Evolutionary conservation across 306 rosid species (phyloP).

Genomic region (Cyclanthera cordifolia): DNA sequence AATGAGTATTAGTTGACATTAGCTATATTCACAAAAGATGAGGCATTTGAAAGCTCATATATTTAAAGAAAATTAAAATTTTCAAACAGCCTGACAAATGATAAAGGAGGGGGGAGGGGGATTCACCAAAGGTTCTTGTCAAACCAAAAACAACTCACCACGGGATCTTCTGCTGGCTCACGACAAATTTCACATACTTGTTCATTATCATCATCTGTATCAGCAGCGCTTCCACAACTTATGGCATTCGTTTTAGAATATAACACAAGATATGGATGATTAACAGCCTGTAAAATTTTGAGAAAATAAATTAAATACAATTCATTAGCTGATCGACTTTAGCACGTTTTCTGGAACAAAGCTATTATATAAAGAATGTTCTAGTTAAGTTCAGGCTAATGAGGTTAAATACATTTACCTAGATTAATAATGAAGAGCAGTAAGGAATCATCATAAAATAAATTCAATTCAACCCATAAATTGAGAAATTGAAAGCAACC

Average conservation of each 20-base stretch:
- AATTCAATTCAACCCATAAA: not conserved
- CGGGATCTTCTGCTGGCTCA: conserved; percentile 55
- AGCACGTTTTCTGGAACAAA: not conserved
- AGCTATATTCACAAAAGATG: not conserved
- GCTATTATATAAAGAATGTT: not conserved
- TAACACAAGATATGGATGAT: conserved; percentile 82
- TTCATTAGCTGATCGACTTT: not conserved
- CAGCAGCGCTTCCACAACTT: conserved; percentile 26
- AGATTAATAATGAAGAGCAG: not conserved
- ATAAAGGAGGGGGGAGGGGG: not conserved
- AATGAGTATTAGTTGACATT: not conserved
- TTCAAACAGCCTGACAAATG: not conserved
- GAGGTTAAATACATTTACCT: not conserved
- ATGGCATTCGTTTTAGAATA: conserved; percentile 55
- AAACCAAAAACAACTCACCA: conserved; percentile 34
- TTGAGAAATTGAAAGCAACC: not conserved
- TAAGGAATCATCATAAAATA: not conserved
- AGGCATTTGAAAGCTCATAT: not conserved
- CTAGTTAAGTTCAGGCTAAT: not conserved
- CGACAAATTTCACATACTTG: conserved; percentile 67
- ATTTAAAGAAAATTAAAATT: not conserved
- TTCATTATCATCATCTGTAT: conserved; percentile 26
- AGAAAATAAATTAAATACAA: not conserved
- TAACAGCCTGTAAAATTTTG: conserved; percentile 45
- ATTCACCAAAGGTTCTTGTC: conserved; percentile 39